phyloP scores from a whole-genome alignment of 768 basidiomycete genomes.

The Lanmaoa pseudosensibilis region DNA sequence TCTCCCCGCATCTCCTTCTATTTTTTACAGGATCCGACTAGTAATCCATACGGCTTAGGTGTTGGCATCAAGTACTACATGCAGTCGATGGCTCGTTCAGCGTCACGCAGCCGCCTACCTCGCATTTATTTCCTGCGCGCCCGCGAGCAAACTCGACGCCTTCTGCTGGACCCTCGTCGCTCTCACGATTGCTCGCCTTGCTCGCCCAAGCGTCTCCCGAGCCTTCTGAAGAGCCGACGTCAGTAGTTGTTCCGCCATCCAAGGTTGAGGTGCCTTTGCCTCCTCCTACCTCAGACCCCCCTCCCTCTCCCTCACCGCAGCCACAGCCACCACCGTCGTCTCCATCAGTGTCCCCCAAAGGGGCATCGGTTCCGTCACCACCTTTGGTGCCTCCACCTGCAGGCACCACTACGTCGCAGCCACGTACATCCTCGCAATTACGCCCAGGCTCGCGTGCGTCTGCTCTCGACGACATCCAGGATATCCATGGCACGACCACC shows the following conservation, averaged over 20 bases:
- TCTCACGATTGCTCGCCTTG: constrained; percentile 78
- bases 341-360: constrained; percentile 1
- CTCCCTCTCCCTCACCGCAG: constrained; percentile 28
- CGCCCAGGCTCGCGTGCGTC: constrained; percentile 76
- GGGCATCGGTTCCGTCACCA: constrained; percentile 1
- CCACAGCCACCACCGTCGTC: constrained; percentile 36
- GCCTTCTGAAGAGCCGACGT: constrained; percentile 32
- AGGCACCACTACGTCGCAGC: constrained; percentile 35
- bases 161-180: constrained; percentile 70
- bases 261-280: constrained; percentile 36
- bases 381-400: constrained; percentile 27
- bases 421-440: constrained; percentile 51
- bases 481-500: constrained; percentile 68
- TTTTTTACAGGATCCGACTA: constrained; percentile 62
- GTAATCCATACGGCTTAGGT: constrained; percentile 86
- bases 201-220: constrained; percentile 64
- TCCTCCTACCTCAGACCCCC: background rate
- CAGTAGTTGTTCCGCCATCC: constrained; percentile 30
- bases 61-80: constrained; percentile 92
- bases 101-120: constrained; percentile 62
- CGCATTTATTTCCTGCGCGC: constrained; percentile 64
- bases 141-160: constrained; percentile 67
- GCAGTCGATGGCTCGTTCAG: constrained; percentile 73
- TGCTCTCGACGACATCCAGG: constrained; percentile 61
- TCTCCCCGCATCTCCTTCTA: background rate